Conservation (phyloP, 352 stramenopile species). For the Saprolegnia parasitica region DNA sequence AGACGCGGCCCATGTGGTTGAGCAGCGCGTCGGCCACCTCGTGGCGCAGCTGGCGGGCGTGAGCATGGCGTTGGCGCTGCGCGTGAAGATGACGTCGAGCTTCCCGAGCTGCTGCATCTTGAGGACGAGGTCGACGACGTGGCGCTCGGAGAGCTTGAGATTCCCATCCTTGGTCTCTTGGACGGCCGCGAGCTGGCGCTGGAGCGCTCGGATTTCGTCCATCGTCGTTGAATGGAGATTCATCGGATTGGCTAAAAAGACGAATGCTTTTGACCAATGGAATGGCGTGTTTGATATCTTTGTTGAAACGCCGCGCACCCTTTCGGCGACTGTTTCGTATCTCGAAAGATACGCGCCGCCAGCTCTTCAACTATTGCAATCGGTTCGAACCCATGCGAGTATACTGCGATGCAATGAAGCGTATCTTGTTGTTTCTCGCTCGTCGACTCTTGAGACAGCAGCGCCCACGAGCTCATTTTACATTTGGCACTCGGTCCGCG, state of each 20-base stretch:
- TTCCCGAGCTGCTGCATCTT: constrained; percentile 73
- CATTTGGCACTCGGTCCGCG: constrained; percentile 2
- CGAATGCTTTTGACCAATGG: too few species aligned
- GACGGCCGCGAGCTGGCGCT: constrained; percentile 70
- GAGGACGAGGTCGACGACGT: constrained; percentile 70
- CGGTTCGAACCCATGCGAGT: too few species aligned
- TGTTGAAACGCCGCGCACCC: too few species aligned
- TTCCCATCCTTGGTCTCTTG: constrained; percentile 64
- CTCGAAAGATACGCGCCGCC: too few species aligned
- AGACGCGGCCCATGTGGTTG: constrained; percentile 59
- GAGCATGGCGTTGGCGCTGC: constrained; percentile 75
- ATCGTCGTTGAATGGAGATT: constrained; percentile 33
- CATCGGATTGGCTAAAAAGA: too few species aligned
- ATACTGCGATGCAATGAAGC: too few species aligned
- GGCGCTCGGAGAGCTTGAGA: constrained; percentile 79
- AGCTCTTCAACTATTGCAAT: too few species aligned
- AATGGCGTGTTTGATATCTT: too few species aligned
- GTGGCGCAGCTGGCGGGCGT: constrained; percentile 60
- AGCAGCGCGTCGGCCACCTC: constrained; percentile 71
- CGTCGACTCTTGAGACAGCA: background rate
- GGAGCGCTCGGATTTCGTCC: constrained; percentile 79
- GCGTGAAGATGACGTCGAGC: constrained; percentile 74
- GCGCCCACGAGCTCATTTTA: constrained; percentile 21
- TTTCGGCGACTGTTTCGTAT: too few species aligned
- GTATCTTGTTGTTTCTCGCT: too few species aligned